Percentiles rank a stretch among this genome's conserved stretches.
Conservation (phyloP, 2,329 filamentous ascomycete genomes). For the Leptographium wingfieldii region DNA sequence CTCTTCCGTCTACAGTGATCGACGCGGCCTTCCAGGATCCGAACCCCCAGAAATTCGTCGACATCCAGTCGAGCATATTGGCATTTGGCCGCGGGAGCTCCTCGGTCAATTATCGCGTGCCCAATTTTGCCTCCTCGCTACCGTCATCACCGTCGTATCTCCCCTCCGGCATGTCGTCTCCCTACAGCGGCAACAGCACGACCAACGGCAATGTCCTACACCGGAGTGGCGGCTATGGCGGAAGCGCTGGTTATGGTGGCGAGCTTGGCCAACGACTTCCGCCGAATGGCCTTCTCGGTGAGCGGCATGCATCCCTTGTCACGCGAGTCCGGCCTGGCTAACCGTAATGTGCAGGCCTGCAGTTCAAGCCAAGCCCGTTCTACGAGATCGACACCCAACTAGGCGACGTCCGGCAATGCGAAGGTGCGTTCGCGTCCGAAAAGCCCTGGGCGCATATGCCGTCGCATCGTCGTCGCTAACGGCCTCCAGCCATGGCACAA, state of each 20-base stretch:
- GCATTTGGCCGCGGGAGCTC: background rate
- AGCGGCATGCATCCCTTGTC: background rate
- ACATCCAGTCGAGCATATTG: constrained; percentile 6
- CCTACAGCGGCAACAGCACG: constrained; percentile 3
- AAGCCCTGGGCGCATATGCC: background rate
- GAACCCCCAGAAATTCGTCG: constrained; percentile 4
- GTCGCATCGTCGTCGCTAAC: constrained; percentile 11
- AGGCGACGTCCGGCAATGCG: constrained; percentile 53
- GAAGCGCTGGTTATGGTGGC: background rate
- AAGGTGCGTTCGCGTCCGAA: constrained; percentile 42
- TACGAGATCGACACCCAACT: constrained; percentile 58
- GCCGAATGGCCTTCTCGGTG: background rate
- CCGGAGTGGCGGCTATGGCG: background rate
- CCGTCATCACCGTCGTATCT: constrained; percentile 5
- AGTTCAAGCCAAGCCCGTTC: constrained; percentile 69
- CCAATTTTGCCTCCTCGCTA: background rate
- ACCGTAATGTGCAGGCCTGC: constrained; percentile 11
- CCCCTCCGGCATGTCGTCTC: constrained; percentile 1
- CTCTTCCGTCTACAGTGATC: constrained; percentile 5
- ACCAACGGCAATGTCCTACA: background rate
- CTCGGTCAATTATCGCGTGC: background rate
- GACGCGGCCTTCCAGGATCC: constrained; percentile 8
- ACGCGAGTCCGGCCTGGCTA: background rate
- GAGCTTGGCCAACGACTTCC: background rate
- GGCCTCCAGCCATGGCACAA: constrained; percentile 39